phyloP scores from a whole-genome alignment of 768 basidiomycete species.

The Neoboletus subvelutipes region DNA sequence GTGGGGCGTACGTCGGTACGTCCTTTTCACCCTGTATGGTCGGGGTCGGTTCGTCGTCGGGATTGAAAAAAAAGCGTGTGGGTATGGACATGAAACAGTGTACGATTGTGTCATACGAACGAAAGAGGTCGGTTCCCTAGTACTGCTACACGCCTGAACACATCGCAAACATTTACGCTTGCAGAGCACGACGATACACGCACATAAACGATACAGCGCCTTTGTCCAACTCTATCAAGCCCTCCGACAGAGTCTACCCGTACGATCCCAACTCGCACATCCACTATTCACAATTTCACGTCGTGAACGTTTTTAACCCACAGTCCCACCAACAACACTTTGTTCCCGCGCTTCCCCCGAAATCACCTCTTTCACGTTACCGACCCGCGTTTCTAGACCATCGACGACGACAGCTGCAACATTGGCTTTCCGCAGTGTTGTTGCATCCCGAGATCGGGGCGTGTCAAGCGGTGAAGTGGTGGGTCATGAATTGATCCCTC shows the following conservation, averaged over 20 bases:
- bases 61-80: no score
- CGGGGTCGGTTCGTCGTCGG: not conserved
- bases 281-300: not conserved
- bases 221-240: constrained; percentile 54
- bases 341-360: constrained; percentile 65
- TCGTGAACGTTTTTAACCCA: no score
- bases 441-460: constrained; percentile 72
- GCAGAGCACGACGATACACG: constrained; percentile 66
- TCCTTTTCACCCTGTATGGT: not conserved
- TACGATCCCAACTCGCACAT: constrained; percentile 25
- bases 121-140: constrained; percentile 60
- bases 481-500: constrained; percentile 51
- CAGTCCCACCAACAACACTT: constrained; percentile 46
- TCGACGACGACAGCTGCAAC: constrained; percentile 57
- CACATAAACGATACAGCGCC: constrained; percentile 65
- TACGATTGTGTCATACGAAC: constrained; percentile 72
- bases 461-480: constrained; percentile 54
- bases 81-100: constrained; percentile 35
- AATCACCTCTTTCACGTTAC: constrained; percentile 65
- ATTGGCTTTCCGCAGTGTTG: constrained; percentile 63
- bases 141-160: no score
- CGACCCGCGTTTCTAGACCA: constrained; percentile 66
- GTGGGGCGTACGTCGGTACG: constrained; percentile 67
- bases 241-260: constrained; percentile 53
- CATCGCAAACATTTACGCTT: no score